Base-by-base conservation (phyloP, 179 eudicot genomes). In the Kewa caespitosa region DNA sequence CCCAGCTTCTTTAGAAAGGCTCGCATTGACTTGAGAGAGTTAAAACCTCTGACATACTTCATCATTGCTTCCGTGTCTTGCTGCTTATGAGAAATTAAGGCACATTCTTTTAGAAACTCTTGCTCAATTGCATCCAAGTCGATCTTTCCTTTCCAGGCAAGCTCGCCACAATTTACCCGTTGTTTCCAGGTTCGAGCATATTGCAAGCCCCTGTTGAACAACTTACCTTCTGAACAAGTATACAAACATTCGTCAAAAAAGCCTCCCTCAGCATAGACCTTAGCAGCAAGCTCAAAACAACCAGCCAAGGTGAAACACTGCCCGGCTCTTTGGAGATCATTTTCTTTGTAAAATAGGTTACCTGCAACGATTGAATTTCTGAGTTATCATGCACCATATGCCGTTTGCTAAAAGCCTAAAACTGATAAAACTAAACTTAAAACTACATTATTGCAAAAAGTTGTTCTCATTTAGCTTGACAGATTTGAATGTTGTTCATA, bases 161-260 rank as follows among this genome's bases (percentile, higher is more conserved):
- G 14, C 43, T 30, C 32, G 38, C 37, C 62, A 57, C 13, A 12
- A 46, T 55, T 31, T 30, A 62, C 72, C 63, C 46, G 37, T 20
- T 39, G 63, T 39, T 72, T 69, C 82, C 82, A 78, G 66, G 37
- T 39, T 46, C 32, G n/a, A 10, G 61, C 13, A 38, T 57, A 75
- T 36, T 75, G 32, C 54, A 79, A 72, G 1, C 85, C 85, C 65
- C 37, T n/a, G 33, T 73, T 71, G 76, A 72, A 82, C 46, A 79
- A 34, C 8, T 62, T 73, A 2, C 85, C 82, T 65, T 74, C 31
- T 28, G 17, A 31, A 61, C 85, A 82, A 37, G 80, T 50, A 27
- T 67, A 38, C 48, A 82, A n/a, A 32, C 85, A 79, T 70, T 79
- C 74, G 8, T 46, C 33, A 55, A 43, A 76, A 0, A 22, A 54